phyloP scores from a whole-genome alignment of 83 land plant species.

The Thuja plicata region DNA sequence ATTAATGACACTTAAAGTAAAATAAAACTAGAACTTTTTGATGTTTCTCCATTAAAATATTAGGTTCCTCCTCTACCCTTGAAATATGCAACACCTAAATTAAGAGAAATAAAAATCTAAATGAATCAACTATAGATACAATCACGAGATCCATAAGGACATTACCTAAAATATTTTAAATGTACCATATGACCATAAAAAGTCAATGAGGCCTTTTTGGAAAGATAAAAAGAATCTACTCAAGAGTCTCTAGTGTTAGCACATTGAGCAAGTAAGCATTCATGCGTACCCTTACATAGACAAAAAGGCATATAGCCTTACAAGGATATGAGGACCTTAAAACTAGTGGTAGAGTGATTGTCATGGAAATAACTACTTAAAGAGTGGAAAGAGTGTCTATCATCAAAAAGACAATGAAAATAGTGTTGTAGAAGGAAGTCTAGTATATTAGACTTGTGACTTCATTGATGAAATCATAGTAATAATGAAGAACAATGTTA shows the following conservation, averaged over 20 bases:
- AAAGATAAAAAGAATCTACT: background rate
- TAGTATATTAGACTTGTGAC: too few relatives aligned
- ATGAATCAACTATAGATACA: background rate
- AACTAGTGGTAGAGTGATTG: background rate
- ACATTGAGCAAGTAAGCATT: background rate
- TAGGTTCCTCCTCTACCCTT: too few relatives aligned
- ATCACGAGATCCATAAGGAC: background rate
- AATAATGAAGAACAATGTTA: too few relatives aligned
- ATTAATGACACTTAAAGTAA: too few relatives aligned
- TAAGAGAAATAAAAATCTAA: background rate
- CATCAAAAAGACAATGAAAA: too few relatives aligned
- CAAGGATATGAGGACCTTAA: background rate
- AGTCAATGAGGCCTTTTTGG: background rate
- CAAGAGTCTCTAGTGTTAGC: background rate
- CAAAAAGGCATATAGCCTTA: background rate
- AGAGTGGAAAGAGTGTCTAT: too few relatives aligned
- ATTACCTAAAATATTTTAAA: background rate
- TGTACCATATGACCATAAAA: background rate
- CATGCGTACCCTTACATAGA: background rate
- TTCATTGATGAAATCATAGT: too few relatives aligned
- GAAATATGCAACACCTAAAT: background rate
- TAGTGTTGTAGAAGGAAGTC: too few relatives aligned
- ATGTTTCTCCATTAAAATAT: too few relatives aligned
- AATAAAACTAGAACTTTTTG: too few relatives aligned
- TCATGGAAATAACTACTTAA: too few relatives aligned